These are phyloP conservation scores for Tylopilus plumbeoviolaceoides DNA, from an alignment of 768 basidiomycete species.

Conservation along the genomic window DNA sequence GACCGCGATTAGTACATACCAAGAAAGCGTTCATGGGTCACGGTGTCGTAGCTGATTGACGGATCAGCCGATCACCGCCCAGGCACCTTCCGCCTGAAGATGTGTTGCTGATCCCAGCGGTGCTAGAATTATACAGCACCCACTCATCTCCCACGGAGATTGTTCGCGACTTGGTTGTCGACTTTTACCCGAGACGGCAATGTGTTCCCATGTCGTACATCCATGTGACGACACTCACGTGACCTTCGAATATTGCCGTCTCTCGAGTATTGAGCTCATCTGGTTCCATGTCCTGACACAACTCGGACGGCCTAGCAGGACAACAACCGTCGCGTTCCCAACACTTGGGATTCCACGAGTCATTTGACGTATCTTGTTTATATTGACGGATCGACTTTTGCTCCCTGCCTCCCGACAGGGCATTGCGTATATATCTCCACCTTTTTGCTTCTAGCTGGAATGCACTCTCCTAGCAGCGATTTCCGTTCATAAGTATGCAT, in stretches of 20 bases:
- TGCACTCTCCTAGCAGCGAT: slow-evolving; percentile 15
- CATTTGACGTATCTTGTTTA: slow-evolving; percentile 20
- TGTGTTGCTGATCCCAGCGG: not conserved
- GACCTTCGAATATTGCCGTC: slow-evolving; percentile 16
- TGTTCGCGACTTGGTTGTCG: too few species aligned
- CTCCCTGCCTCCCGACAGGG: slow-evolving; percentile 2
- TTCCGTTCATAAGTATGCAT: slow-evolving; percentile 21
- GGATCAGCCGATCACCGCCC: not conserved
- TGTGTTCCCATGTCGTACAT: slow-evolving; percentile 7
- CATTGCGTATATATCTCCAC: slow-evolving; percentile 14
- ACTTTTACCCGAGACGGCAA: slow-evolving; percentile 6
- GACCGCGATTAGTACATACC: too few species aligned
- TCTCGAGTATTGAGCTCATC: slow-evolving; percentile 14
- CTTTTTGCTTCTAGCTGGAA: slow-evolving; percentile 17
- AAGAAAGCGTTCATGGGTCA: not conserved
- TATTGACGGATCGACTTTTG: slow-evolving; percentile 16
- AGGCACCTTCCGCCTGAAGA: not conserved
- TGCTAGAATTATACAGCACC: not conserved
- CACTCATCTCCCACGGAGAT: too few species aligned
- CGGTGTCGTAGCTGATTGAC: not conserved
- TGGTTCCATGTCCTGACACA: slow-evolving; percentile 23
- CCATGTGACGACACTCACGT: slow-evolving; percentile 18
- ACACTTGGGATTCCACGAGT: slow-evolving; percentile 8
- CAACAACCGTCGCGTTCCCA: slow-evolving; percentile 6
- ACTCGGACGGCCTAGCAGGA: slow-evolving; percentile 9